These are phyloP conservation scores for Colletotrichum zoysiae DNA, from an alignment of 2,329 filamentous ascomycete genomes.

Conservation along the genomic window DNA sequence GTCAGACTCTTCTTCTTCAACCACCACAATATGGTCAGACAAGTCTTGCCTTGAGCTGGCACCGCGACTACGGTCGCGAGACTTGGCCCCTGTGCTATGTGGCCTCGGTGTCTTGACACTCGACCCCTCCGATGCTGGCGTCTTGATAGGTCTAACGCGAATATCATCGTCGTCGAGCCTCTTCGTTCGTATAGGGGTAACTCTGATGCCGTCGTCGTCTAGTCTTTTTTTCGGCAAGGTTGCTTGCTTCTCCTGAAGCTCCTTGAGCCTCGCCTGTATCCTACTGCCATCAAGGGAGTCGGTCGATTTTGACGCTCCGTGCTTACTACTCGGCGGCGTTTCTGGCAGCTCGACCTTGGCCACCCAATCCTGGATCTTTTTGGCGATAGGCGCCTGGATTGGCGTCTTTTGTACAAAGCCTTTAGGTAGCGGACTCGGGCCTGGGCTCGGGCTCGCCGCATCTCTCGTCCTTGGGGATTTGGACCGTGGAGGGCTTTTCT, in stretches of 20 bases:
- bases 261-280: constrained; percentile 43
- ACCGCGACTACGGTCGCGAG: constrained; percentile 39
- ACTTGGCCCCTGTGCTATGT: constrained; percentile 46
- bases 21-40: constrained; percentile 49
- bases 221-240: constrained; percentile 43
- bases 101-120: constrained; percentile 28
- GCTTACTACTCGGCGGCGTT: constrained; percentile 52
- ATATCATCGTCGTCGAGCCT: constrained; percentile 51
- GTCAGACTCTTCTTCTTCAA: constrained; percentile 43
- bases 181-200: constrained; percentile 55
- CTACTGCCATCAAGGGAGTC: constrained; percentile 47
- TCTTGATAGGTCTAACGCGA: constrained; percentile 47
- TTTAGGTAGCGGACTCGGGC: constrained; percentile 64
- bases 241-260: constrained; percentile 36
- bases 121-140: constrained; percentile 34
- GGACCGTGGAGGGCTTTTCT: constrained; percentile 59
- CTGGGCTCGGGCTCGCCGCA: constrained; percentile 51
- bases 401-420: constrained; percentile 67
- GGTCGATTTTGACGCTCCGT: constrained; percentile 53
- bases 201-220: constrained; percentile 58
- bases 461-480: constrained; percentile 50
- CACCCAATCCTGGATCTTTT: constrained; percentile 74
- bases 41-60: constrained; percentile 45
- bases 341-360: constrained; percentile 65
- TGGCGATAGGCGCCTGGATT: constrained; percentile 67